Evolutionary conservation across 2,329 filamentous ascomycete genomes (phyloP).

Genomic region (Clonostachys rhizophaga): DNA sequence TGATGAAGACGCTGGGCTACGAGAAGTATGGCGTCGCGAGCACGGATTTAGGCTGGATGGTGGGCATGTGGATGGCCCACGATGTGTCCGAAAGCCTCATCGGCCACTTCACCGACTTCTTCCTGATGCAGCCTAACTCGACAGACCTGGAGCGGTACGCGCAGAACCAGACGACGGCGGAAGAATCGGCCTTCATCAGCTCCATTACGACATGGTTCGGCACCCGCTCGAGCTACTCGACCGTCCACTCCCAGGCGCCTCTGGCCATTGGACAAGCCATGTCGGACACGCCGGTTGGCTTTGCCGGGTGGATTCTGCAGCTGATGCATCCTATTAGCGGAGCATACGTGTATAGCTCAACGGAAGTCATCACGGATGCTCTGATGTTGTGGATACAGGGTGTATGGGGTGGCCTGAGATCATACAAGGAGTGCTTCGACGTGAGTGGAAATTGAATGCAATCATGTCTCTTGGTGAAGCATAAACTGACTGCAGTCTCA

Average conservation of each 20-base stretch:
- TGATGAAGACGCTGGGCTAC: conserved; percentile 2
- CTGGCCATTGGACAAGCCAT: conserved; percentile 1
- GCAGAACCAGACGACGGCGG: conserved; percentile 1
- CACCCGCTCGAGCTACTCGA: neutral
- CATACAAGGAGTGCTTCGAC: conserved; percentile 4
- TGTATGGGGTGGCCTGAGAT: conserved; percentile 1
- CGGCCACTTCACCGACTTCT: conserved; percentile 23
- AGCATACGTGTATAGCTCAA: neutral
- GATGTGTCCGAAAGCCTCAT: conserved; percentile 6
- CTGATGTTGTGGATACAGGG: conserved; percentile 3
- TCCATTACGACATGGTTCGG: neutral
- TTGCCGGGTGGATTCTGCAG: conserved; percentile 3
- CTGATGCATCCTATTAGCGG: conserved; percentile 2
- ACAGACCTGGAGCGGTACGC: conserved; percentile 1
- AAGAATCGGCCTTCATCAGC: neutral
- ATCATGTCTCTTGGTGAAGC: too few relatives aligned
- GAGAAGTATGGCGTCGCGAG: conserved; percentile 1
- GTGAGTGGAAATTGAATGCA: neutral
- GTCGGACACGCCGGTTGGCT: conserved; percentile 3
- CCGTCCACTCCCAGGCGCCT: conserved; percentile 1
- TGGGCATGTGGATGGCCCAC: neutral
- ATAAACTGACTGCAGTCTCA: too few relatives aligned
- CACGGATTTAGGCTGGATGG: conserved; percentile 2
- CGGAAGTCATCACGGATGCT: conserved; percentile 1
- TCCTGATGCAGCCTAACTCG: neutral